These are phyloP conservation scores for Lepidium didymum DNA, from an alignment of 345 rosid genomes.

Conservation along the genomic window DNA sequence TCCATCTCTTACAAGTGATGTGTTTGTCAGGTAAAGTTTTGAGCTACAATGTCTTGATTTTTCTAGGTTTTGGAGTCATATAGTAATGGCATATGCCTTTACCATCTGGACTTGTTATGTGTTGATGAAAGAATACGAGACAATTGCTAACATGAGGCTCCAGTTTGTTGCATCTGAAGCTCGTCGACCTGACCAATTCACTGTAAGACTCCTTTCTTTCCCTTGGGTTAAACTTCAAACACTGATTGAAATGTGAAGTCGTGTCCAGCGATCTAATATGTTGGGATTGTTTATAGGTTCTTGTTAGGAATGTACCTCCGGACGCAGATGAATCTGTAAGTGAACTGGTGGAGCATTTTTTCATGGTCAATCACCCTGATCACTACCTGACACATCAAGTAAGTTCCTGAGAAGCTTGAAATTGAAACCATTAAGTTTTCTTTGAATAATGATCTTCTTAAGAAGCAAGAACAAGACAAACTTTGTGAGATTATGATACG, in stretches of 20 bases:
- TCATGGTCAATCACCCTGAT: constrained; percentile 77
- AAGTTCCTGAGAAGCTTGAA: background rate
- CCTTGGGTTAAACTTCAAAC: background rate
- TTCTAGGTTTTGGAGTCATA: constrained; percentile 82
- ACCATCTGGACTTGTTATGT: constrained; percentile 91
- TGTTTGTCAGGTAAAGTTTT: background rate
- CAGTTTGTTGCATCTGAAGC: constrained; percentile 77
- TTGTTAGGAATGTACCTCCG: constrained; percentile 82
- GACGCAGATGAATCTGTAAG: constrained; percentile 77
- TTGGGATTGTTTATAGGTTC: constrained; percentile 44
- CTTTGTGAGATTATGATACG: background rate
- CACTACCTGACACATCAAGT: constrained; percentile 68
- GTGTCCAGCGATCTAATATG: background rate
- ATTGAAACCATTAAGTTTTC: background rate
- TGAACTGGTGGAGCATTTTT: constrained; percentile 81
- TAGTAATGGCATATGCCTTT: constrained; percentile 79
- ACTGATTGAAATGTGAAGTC: background rate
- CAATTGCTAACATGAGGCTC: constrained; percentile 69
- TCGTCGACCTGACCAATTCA: constrained; percentile 85
- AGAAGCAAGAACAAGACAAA: background rate
- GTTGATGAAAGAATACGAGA: constrained; percentile 74
- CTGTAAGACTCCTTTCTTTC: constrained; percentile 41
- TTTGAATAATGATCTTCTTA: background rate
- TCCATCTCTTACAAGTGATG: background rate
- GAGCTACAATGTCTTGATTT: background rate